Base-by-base conservation (phyloP, 306 rosid species). In the Sicyos baderoa region DNA sequence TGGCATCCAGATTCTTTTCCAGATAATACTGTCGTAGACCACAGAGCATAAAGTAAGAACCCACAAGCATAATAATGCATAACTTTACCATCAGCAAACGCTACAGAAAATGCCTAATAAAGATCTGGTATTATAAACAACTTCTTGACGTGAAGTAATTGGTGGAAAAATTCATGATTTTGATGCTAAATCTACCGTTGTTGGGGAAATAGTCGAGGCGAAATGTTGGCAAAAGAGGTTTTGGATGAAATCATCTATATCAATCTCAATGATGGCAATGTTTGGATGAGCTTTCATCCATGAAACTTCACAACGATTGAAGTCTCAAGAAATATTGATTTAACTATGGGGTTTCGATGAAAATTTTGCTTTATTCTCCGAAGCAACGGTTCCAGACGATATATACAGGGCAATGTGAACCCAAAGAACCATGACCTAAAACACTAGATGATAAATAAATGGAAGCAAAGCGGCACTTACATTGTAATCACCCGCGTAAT, bases 1-100 rank as follows among this genome's bases (percentile, higher is more conserved):
- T 79, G 1, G 98, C 97, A 71, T 89, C 98, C 53, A 93, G 88
- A 77, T 88, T 93, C 83, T 93, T 93, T 83, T 93, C 98, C 23
- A 93, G 77, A 80, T 93, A 93, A 79, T 93, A 89, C 97, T 89
- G 90, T 75, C 13, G 71, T 65, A 59, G 23, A 27, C 68, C 68
- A 49, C 58, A 49, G 48, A 74, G 57, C 72, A 75, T 80, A 52
- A 48, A 37, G 75, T 84, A 47, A 81, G 71, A 68, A 80, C 65
- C 69, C 12, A 62, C 27, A 4, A 15, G 13, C 54, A 65, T 10
- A 44, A 44, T 21, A 35, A 35, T 35, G 14, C 54, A 9, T 23
- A 64, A 44, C 70, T 45, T 10, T 37, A 21, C 54, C 37, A 42
- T 19, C 53, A 44, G n/a, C n/a, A 19, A 21, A n/a, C n/a, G n/a